These are phyloP conservation scores for Cronartium ribicola DNA, from an alignment of 1,284 basidiomycete species.

Conservation along the genomic window DNA sequence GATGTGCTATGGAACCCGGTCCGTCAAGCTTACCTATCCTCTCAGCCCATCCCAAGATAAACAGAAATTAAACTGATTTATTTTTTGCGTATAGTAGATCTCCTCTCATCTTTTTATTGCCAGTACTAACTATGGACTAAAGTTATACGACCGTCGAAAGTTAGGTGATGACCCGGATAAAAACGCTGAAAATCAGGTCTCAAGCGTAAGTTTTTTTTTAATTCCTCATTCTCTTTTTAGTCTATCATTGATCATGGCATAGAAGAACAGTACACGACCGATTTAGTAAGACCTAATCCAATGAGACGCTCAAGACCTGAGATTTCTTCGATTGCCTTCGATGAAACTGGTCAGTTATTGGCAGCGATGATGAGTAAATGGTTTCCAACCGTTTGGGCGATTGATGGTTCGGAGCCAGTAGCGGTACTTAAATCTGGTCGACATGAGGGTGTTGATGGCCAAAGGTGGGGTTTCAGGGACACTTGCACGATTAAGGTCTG, in stretches of 20 bases:
- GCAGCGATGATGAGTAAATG: conserved; percentile 21
- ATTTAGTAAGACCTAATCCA: conserved; percentile 18
- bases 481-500: conserved; percentile 31
- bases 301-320: conserved; percentile 6
- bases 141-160: conserved; percentile 25
- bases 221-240: background rate
- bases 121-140: conserved; percentile 15
- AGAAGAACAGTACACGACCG: conserved; percentile 21
- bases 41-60: background rate
- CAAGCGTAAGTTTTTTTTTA: conserved; percentile 5
- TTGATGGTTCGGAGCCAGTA: conserved; percentile 22
- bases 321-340: conserved; percentile 26
- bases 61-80: background rate
- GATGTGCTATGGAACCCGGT: conserved; percentile 35
- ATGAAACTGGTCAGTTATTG: conserved; percentile 24
- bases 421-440: conserved; percentile 25
- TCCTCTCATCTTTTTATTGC: conserved; percentile 28
- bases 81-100: conserved; percentile 5
- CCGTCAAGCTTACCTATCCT: background rate
- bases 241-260: background rate
- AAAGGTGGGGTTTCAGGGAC: conserved; percentile 19
- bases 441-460: background rate
- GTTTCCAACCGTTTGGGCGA: conserved; percentile 28
- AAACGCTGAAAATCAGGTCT: conserved; percentile 1
- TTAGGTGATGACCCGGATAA: conserved; percentile 6